These are phyloP conservation scores for Alternaria triticimaculans DNA, from an alignment of 2,329 filamentous ascomycete genomes.

Conservation along the genomic window DNA sequence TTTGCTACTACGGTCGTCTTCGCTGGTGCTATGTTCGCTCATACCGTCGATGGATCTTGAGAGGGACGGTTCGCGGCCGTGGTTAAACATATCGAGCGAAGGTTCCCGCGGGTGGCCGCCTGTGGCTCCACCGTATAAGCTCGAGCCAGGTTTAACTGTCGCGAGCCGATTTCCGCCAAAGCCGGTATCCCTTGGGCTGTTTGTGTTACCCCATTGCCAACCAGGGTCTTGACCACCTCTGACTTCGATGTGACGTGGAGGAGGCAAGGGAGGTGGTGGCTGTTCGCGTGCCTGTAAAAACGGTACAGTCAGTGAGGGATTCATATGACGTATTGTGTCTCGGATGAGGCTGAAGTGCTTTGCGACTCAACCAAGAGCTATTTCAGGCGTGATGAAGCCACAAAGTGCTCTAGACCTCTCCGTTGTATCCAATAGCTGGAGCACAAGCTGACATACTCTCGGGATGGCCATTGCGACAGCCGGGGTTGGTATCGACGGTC, in stretches of 20 bases:
- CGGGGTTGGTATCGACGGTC: constrained; percentile 48
- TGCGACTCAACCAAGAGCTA: background rate
- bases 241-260: constrained; percentile 65
- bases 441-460: constrained; percentile 38
- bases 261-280: constrained; percentile 69
- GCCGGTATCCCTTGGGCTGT: constrained; percentile 57
- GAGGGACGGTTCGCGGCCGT: constrained; percentile 50
- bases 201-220: constrained; percentile 69
- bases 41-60: constrained; percentile 47
- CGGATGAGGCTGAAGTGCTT: background rate
- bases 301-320: constrained; percentile 3
- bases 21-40: constrained; percentile 43
- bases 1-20: constrained; percentile 46
- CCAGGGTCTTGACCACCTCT: constrained; percentile 65
- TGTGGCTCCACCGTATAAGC: constrained; percentile 49
- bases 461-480: constrained; percentile 68
- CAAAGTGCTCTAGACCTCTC: background rate
- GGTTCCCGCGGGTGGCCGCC: constrained; percentile 32
- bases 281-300: constrained; percentile 53
- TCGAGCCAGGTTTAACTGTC: constrained; percentile 56
- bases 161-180: constrained; percentile 55
- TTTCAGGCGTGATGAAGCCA: background rate
- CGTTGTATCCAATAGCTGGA: background rate
- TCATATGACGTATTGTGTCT: background rate
- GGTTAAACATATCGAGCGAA: constrained; percentile 38